A percentile compares a stretch with the other conserved stretches of the same genome.
These are phyloP conservation scores for Pterula multifida DNA, from an alignment of 1,284 basidiomycete genomes.

Conservation along the genomic window DNA sequence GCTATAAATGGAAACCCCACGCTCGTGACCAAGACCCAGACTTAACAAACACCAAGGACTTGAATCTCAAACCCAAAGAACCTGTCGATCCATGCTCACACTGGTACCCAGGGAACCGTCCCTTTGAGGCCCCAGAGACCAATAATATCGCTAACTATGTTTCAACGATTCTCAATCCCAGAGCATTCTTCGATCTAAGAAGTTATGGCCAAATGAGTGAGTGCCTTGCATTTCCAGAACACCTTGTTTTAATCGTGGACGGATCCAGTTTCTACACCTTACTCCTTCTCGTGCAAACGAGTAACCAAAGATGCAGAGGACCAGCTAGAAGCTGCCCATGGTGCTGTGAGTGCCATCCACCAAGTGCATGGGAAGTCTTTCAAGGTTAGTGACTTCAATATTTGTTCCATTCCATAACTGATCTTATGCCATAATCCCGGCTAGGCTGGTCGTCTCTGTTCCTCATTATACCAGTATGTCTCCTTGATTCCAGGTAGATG, in stretches of 20 bases:
- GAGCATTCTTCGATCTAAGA: slow-evolving; percentile 65
- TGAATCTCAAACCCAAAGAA: slow-evolving; percentile 14
- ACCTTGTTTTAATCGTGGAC: not conserved
- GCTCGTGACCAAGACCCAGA: slow-evolving; percentile 13
- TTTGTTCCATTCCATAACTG: not conserved
- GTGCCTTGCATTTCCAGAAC: slow-evolving; percentile 19
- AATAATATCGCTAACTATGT: slow-evolving; percentile 66
- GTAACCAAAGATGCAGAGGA: slow-evolving; percentile 72
- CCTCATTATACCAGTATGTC: slow-evolving; percentile 48
- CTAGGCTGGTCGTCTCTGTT: slow-evolving; percentile 57
- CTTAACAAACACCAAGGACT: not conserved
- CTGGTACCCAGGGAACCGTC: slow-evolving; percentile 58
- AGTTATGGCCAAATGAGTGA: slow-evolving; percentile 77
- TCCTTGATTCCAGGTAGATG: not conserved
- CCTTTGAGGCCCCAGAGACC: slow-evolving; percentile 71
- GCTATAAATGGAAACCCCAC: slow-evolving; percentile 47
- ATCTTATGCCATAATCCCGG: slow-evolving; percentile 10
- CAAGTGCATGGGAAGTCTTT: slow-evolving; percentile 43
- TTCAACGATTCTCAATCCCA: slow-evolving; percentile 35
- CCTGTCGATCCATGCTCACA: slow-evolving; percentile 51
- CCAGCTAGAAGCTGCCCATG: slow-evolving; percentile 66
- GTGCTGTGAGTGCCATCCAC: slow-evolving; percentile 54
- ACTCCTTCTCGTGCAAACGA: slow-evolving; percentile 59
- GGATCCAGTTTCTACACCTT: slow-evolving; percentile 53
- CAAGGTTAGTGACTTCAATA: slow-evolving; percentile 22